A percentile compares a stretch with the other conserved stretches of the same genome.
phyloP scores from a whole-genome alignment of 2,329 filamentous ascomycete genomes.

The Didymella glomerata region DNA sequence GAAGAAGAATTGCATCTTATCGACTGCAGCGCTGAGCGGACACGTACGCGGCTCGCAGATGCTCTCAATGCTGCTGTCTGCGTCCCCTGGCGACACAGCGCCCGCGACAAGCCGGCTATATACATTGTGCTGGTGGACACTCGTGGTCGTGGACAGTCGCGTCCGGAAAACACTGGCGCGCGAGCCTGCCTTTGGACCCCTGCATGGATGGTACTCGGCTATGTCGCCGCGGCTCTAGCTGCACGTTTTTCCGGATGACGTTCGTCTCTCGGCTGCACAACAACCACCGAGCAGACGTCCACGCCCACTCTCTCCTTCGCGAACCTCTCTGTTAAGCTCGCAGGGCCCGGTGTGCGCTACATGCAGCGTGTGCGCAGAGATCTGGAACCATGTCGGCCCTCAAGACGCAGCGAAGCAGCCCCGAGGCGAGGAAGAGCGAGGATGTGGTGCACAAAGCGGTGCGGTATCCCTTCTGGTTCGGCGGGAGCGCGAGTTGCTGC shows the following conservation, averaged over 20 bases:
- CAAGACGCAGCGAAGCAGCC: constrained; percentile 44
- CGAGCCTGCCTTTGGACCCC: constrained; percentile 35
- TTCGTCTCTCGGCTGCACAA: constrained; percentile 35
- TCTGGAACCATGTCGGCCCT: constrained; percentile 51
- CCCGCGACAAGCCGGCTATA: constrained; percentile 33
- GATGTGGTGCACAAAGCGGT: constrained; percentile 53
- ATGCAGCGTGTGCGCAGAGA: constrained; percentile 38
- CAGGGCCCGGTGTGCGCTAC: constrained; percentile 28
- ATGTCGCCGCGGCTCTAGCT: constrained; percentile 19
- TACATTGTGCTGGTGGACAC: constrained; percentile 33
- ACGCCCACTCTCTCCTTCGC: constrained; percentile 7
- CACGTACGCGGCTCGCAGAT: constrained; percentile 20
- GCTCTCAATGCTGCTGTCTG: constrained; percentile 14
- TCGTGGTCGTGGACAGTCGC: constrained; percentile 23
- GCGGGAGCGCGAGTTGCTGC: constrained; percentile 90
- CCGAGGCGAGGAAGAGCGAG: constrained; percentile 52
- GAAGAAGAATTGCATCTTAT: constrained; percentile 46
- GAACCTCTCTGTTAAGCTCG: constrained; percentile 22
- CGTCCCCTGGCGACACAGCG: constrained; percentile 34
- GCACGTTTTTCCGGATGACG: constrained; percentile 39
- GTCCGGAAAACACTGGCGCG: constrained; percentile 25
- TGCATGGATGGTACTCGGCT: constrained; percentile 16
- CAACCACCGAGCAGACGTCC: constrained; percentile 29
- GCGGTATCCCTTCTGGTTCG: constrained; percentile 78
- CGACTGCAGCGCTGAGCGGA: constrained; percentile 27